Evolutionary conservation across 176 grass and related monocot species (phyloP), one percentile per base, ranked within the genome.

Genomic region (Themeda triandra): DNA sequence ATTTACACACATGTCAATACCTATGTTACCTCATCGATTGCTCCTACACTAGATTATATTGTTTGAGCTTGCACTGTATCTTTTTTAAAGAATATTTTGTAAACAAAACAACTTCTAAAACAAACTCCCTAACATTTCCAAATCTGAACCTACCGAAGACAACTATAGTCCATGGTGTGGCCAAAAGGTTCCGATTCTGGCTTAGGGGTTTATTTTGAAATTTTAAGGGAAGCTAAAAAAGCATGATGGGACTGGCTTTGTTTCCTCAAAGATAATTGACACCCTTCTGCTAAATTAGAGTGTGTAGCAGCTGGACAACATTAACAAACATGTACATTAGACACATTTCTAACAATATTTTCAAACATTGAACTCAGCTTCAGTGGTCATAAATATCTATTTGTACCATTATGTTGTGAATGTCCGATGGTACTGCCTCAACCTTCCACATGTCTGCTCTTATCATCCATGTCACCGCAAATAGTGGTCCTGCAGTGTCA

Each of bases 241-340:
- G 8, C 33, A 36, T 51, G 41, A 62, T 59, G 39, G 6, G 37
- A 53, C 11, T 21, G 25, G 14, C 54, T 27, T 31, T 84, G 63
- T 68, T 77, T 46, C 39, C 82, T 84, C 27, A 45, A 28, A 65
- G 42, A 32, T 36, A 41, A 31, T 63, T 27, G 63, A 53, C 33
- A 73, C 21, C 59, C n/a, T 40, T 88, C 14, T 79, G 59, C 27
- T 76, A 48, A 40, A 72, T 63, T 71, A 78, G 54, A 77, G 28
- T 31, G 74, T 42, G 65, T 21, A 37, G 40, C 30, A 66, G 44
- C 59, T 75, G 42, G 73, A 56, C 73, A 71, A 29, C 18, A 65
- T 81, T 75, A 44, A 71, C 37, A 44, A 71, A 40, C 37, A 71
- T 42, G 37, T 71, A 42, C 66, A 3, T 37, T 25, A 14, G 4